Evolutionary conservation across 768 basidiomycete genomes (phyloP), one percentile per base, ranked within the genome.

Genomic region (Artomyces pyxidatus): DNA sequence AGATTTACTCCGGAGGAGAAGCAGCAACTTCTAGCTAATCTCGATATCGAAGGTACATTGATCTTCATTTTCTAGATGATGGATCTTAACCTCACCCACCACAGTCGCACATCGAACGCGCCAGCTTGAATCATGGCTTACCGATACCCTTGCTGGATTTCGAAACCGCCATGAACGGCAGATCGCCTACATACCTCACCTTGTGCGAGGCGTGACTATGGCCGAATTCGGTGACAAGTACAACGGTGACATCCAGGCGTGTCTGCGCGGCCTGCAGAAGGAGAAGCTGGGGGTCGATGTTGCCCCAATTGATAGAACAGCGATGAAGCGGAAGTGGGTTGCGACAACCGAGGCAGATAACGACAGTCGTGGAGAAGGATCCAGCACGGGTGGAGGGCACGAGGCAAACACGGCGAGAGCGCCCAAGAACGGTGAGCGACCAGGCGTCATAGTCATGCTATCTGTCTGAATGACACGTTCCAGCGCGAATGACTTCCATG

Each of bases 141-240:
- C 74, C 45, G 82, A 83, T 61, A 75, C 77, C 3, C 79, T 89
- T 45, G 79, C 86, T 56, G 83, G 80, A 59, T 89, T 88, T 61
- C 76, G 73, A 2, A 73, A 82, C 22, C 84, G 85, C 58, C 84
- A 87, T 60, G 85, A 89, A 59, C 80, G 80, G 0, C 81, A 81
- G 49, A 77, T 89, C 2, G 76, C 75, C 16, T 78, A 83, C 44
- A 85, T 89, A 27, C 88, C 87, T 0, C 85, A 80, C 58, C 77
- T 81, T 54, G 81, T 90, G 29, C 77, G 85, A 28, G 67, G 67
- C 25, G 80, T 89, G 63, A 77, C 80, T 12, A 80, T 90, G 75
- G 77, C 77, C 54, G 86, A 88, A 38, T 88, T 90, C 63, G 82
- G 80, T 16, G 77, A 79, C 51, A 86, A 84, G 60, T 89, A 88